Evolutionary conservation across 345 rosid species (phyloP).

Genomic region (Eutrema heterophyllum): DNA sequence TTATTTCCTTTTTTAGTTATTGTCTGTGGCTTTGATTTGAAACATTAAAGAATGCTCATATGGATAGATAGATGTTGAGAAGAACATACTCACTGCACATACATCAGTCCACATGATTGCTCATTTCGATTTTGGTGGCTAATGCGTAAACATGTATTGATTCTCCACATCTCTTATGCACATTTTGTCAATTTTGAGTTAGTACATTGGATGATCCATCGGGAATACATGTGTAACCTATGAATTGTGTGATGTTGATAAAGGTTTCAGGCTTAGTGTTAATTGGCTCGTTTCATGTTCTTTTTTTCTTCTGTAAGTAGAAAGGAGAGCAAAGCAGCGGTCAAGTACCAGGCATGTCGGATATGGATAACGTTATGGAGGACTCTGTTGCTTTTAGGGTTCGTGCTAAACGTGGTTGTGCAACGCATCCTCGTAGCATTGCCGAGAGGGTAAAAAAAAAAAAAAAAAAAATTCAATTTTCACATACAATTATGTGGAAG

Average conservation of each 20-base stretch:
- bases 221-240: neutral
- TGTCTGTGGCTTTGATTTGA: conserved; percentile 1
- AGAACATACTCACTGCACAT: neutral
- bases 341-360: conserved; percentile 30
- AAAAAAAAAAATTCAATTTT: neutral
- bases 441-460: conserved; percentile 57
- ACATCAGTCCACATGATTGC: neutral
- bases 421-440: conserved; percentile 89
- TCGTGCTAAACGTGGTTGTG: conserved; percentile 82
- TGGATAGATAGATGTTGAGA: too few species aligned
- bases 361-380: conserved; percentile 53
- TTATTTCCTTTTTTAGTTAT: neutral
- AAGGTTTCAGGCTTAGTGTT: neutral
- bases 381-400: conserved; percentile 60
- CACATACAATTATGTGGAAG: neutral
- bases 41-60: neutral
- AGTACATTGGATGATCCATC: neutral
- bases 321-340: conserved; percentile 48
- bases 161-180: neutral
- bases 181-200: neutral
- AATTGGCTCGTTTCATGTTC: neutral
- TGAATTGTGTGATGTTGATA: neutral
- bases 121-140: neutral
- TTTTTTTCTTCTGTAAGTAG: conserved; percentile 27
- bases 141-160: neutral